Percentiles rank a stretch among this genome's conserved stretches.
phyloP scores from a whole-genome alignment of 176 grass and related monocot species.

The Carex kokanica region DNA sequence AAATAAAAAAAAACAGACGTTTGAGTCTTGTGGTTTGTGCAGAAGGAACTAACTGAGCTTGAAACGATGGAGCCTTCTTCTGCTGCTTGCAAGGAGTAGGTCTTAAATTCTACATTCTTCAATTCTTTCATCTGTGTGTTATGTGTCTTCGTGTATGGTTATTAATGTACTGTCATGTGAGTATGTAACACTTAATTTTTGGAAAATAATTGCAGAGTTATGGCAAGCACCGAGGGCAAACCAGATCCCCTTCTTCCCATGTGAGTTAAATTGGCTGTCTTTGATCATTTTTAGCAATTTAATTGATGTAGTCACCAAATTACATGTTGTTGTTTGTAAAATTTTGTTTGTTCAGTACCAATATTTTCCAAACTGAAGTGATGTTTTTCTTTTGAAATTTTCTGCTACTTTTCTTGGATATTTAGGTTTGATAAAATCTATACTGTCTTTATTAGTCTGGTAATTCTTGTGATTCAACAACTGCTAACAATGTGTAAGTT shows the following conservation, averaged over 20 bases:
- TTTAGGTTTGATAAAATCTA: conserved; percentile 3
- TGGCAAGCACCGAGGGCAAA: conserved; percentile 71
- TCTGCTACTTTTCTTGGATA: neutral
- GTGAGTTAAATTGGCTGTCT: conserved; percentile 38
- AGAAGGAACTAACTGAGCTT: conserved; percentile 86
- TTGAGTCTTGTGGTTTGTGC: conserved; percentile 18
- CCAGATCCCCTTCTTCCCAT: conserved; percentile 82
- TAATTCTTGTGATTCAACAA: neutral
- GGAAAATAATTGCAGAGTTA: conserved; percentile 45
- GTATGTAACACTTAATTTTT: neutral
- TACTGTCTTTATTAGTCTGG: neutral
- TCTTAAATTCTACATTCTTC: conserved; percentile 25
- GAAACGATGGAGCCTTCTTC: conserved; percentile 72
- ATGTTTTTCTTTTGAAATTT: neutral
- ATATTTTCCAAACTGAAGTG: neutral
- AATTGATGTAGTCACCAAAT: neutral
- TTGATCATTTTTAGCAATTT: neutral
- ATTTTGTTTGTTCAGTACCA: neutral
- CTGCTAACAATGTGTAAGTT: neutral
- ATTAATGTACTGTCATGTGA: neutral
- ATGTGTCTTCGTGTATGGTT: neutral
- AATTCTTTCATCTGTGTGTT: neutral
- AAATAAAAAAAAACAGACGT: conserved; percentile 2
- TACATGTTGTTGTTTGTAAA: neutral
- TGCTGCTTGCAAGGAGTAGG: conserved; percentile 80